Conservation (phyloP, 768 basidiomycete species). For the Chiua virens region DNA sequence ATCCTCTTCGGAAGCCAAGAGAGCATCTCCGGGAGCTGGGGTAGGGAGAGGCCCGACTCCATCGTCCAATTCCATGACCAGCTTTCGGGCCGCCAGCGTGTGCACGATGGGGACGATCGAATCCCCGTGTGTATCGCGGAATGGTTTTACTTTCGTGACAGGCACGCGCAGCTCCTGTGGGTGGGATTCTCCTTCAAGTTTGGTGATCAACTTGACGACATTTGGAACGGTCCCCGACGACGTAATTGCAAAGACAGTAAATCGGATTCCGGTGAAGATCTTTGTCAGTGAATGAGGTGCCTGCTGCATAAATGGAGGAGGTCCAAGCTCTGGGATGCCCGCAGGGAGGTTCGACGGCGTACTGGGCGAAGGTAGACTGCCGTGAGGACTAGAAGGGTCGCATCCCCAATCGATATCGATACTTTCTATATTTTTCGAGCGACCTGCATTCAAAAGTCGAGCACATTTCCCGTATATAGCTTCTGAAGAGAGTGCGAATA, state of each 20-base stretch:
- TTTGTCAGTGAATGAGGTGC: conserved; percentile 31
- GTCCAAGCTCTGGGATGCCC: conserved; percentile 28
- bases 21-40: conserved; percentile 23
- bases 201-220: conserved; percentile 27
- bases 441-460: conserved; percentile 50
- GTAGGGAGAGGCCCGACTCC: conserved; percentile 33
- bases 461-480: conserved; percentile 50
- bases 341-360: conserved; percentile 14
- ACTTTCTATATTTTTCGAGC: conserved; percentile 44
- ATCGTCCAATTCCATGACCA: conserved; percentile 54
- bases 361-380: conserved; percentile 10
- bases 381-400: background rate
- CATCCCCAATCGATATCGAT: conserved; percentile 51
- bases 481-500: conserved; percentile 47
- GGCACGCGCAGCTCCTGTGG: conserved; percentile 15
- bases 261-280: conserved; percentile 36
- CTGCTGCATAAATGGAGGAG: conserved; percentile 35
- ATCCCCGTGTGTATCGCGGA: conserved; percentile 13
- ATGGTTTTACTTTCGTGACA: conserved; percentile 28
- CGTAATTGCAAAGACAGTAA: conserved; percentile 36
- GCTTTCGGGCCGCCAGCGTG: conserved; percentile 50
- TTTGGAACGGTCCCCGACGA: conserved; percentile 22
- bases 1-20: conserved; percentile 31
- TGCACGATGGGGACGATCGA: conserved; percentile 43
- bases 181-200: conserved; percentile 24